Evolutionary conservation across 169 alveolate genomes (phyloP).

Genomic region (Ichthyophthirius multifiliis): DNA sequence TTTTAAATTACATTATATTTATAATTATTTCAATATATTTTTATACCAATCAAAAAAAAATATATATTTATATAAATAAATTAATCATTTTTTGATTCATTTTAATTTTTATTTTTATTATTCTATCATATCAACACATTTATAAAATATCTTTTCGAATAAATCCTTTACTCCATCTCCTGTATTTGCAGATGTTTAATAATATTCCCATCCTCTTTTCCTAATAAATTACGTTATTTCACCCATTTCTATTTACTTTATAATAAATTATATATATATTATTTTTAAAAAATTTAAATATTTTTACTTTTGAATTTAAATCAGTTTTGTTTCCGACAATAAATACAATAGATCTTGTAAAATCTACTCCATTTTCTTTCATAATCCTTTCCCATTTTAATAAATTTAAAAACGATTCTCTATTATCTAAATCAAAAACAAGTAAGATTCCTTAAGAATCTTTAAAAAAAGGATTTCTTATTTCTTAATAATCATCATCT

Average conservation of each 20-base stretch:
- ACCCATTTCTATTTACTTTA: not conserved
- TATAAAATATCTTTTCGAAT: not conserved
- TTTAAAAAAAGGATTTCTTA: slow-evolving; percentile 81
- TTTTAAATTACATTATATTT: too few relatives aligned
- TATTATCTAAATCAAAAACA: slow-evolving; percentile 80
- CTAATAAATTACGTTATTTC: not conserved
- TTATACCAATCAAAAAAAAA: too few relatives aligned
- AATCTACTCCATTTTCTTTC: slow-evolving; percentile 64
- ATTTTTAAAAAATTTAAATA: not conserved
- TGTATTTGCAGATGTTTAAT: not conserved
- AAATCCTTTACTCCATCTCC: not conserved
- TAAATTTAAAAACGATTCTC: slow-evolving; percentile 70
- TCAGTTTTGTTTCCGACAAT: slow-evolving; percentile 84
- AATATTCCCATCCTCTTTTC: slow-evolving; percentile 7
- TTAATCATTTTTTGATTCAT: too few relatives aligned
- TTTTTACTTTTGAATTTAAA: not conserved
- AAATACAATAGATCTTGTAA: slow-evolving; percentile 53
- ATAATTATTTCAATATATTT: too few relatives aligned
- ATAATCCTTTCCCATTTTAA: slow-evolving; percentile 80
- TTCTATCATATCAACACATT: not conserved
- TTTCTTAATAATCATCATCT: slow-evolving; percentile 77
- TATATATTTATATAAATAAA: too few relatives aligned
- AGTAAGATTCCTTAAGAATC: slow-evolving; percentile 81
- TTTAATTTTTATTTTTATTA: not conserved
- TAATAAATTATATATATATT: not conserved